Conservation (phyloP, 2,329 filamentous ascomycete genomes). For the Penicillium paneum region DNA sequence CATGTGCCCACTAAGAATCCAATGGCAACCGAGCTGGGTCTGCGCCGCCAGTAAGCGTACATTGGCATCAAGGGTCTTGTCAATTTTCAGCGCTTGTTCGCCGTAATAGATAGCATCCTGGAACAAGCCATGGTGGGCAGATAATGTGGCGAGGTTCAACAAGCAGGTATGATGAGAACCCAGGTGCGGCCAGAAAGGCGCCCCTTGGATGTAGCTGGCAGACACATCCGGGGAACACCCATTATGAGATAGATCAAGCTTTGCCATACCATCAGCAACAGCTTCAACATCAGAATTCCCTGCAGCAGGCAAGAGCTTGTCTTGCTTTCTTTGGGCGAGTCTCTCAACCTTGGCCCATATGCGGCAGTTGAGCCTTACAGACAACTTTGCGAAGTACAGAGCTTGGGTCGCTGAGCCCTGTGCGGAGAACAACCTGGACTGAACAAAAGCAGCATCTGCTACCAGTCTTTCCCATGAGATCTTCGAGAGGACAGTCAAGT, state of each 20-base stretch:
- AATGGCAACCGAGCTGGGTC: conserved; percentile 48
- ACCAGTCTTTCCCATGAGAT: conserved; percentile 52
- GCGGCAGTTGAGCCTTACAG: conserved; percentile 49
- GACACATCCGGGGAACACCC: conserved; percentile 38
- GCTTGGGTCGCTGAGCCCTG: conserved; percentile 47
- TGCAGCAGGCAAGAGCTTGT: conserved; percentile 22
- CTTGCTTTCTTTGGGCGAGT: conserved; percentile 36
- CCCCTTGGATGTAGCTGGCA: conserved; percentile 52
- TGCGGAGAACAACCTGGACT: conserved; percentile 64
- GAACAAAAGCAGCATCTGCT: conserved; percentile 61
- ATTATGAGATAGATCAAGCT: conserved; percentile 38
- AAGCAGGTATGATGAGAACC: conserved; percentile 69
- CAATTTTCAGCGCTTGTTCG: conserved; percentile 77
- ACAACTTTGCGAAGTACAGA: conserved; percentile 48
- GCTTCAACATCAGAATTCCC: conserved; percentile 33
- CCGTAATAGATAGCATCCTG: conserved; percentile 85
- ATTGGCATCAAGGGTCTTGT: conserved; percentile 62
- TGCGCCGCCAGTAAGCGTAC: conserved; percentile 50
- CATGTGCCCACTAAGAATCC: conserved; percentile 49
- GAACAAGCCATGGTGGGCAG: conserved; percentile 79
- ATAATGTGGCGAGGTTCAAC: conserved; percentile 71
- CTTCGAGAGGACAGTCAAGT: conserved; percentile 39
- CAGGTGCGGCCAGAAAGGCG: conserved; percentile 77
- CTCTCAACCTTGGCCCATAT: conserved; percentile 53
- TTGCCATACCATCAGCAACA: conserved; percentile 39